These are phyloP conservation scores for Barnettozyma siamensis DNA, from an alignment of 805 yeast species.

Conservation along the genomic window DNA sequence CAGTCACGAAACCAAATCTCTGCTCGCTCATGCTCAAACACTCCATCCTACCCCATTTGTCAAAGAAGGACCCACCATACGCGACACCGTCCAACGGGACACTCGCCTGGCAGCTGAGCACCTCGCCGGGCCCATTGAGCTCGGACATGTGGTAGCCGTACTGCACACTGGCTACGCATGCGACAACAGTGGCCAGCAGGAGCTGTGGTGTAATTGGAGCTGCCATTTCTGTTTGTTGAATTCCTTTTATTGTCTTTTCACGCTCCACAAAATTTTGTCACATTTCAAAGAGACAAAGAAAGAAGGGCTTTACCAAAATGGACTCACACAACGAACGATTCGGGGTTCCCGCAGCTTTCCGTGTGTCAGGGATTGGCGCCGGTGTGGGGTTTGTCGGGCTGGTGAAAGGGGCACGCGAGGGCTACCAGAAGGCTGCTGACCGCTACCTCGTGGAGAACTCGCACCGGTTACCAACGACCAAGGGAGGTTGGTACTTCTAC, in stretches of 20 bases:
- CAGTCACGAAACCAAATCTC: constrained; percentile 67
- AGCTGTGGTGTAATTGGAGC: constrained; percentile 23
- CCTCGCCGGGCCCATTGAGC: constrained; percentile 80
- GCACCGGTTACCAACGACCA: constrained; percentile 69
- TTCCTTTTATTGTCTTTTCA: too few relatives aligned
- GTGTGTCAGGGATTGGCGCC: constrained; percentile 38
- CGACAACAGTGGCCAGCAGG: constrained; percentile 43
- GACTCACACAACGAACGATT: constrained; percentile 29
- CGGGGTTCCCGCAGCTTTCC: constrained; percentile 41
- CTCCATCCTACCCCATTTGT: constrained; percentile 39
- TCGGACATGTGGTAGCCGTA: constrained; percentile 96
- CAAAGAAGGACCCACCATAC: constrained; percentile 17
- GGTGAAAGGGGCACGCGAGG: constrained; percentile 52
- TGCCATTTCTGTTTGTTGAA: background rate
- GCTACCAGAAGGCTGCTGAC: constrained; percentile 49
- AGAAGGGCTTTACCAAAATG: background rate
- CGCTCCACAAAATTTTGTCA: background rate
- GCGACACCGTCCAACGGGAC: constrained; percentile 21
- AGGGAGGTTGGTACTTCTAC: constrained; percentile 85
- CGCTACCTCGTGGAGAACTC: constrained; percentile 74
- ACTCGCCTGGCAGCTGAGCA: constrained; percentile 49
- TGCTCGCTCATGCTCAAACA: constrained; percentile 55
- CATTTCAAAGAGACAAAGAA: too few relatives aligned
- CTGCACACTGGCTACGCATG: constrained; percentile 76
- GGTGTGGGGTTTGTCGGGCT: constrained; percentile 40